phyloP scores from a whole-genome alignment of 148 eudicot species.

The Tetragonia tetragonoides region DNA sequence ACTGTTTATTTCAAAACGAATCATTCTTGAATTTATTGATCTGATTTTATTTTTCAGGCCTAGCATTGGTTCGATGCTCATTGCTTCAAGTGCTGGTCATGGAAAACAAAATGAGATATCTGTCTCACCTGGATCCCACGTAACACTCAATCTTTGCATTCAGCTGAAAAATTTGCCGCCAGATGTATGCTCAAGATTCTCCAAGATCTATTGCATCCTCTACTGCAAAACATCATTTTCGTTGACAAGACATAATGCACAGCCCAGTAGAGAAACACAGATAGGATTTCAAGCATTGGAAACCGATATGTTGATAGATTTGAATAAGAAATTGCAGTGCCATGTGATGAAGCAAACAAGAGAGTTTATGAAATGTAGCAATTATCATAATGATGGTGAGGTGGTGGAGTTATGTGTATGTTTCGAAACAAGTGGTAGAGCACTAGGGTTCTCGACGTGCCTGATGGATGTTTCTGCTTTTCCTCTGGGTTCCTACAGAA shows the following conservation, averaged over 20 bases:
- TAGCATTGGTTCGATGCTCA: conserved; percentile 52
- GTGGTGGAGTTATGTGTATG: conserved; percentile 39
- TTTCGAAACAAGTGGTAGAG: conserved; percentile 50
- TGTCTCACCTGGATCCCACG: conserved; percentile 47
- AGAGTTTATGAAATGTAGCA: conserved; percentile 15
- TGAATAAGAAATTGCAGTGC: conserved; percentile 51
- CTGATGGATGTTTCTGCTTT: conserved; percentile 71
- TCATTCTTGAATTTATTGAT: not conserved
- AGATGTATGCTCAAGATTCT: conserved; percentile 29
- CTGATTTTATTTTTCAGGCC: conserved; percentile 49
- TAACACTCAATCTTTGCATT: conserved; percentile 64
- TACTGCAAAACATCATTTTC: conserved; percentile 39
- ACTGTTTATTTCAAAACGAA: not conserved
- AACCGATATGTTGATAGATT: conserved; percentile 42
- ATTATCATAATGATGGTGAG: conserved; percentile 18
- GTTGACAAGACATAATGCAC: conserved; percentile 15
- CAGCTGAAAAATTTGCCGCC: conserved; percentile 57
- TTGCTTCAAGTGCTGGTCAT: conserved; percentile 36
- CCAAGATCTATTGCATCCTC: conserved; percentile 69
- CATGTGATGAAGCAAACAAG: conserved; percentile 35
- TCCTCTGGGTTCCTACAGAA: conserved; percentile 61
- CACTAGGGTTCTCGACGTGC: conserved; percentile 82
- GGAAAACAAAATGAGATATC: conserved; percentile 35
- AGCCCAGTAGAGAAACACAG: conserved; percentile 21
- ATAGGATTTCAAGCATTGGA: conserved; percentile 38